Base-by-base conservation (phyloP, 2,329 filamentous ascomycete genomes). In the Neonectria magnoliae region DNA sequence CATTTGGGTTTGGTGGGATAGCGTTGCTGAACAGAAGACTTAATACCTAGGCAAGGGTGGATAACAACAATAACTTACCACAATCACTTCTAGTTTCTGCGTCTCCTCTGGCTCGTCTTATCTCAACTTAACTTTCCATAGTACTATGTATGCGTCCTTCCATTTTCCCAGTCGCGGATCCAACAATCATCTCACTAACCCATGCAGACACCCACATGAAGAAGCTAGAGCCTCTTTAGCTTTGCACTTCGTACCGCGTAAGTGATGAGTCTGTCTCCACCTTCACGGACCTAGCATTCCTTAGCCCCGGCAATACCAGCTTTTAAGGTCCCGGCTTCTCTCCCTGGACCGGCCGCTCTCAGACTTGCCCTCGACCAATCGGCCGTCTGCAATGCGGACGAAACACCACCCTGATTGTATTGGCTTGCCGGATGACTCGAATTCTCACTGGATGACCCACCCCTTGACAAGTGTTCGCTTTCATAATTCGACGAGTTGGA, bases 371-470 rank as follows among this genome's bases (percentile, higher is more conserved):
- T 14, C 22, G 27, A 31, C 62, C 62, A 66, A 63, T 66, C 41
- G 38, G 59, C n/a, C 45, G 38, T 20, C n/a, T 18, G 9, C n/a
- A n/a, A 42, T n/a, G 16, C 38, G n/a, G 38, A 42, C 18, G 31
- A 7, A n/a, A 33, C 55, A 36, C 44, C 27, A 44, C 42, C 27
- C 18, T 44, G 18, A 20, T 45, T 47, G 20, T 27, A 38, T 27
- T 53, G 45, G 48, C 59, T 54, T 29, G 44, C 64, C 64, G 60
- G 59, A 66, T 66, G 64, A 66, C 64, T 66, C 64, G 64, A 63
- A 55, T 18, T 42, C 44, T 48, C 54, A 14, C 33, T 31, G 8
- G 2, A 22, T 1, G 41, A 22, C 64, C 64, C 57, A 56, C 64
- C n/a, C 10, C 59, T 31, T 66, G 64, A 66, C 64, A 66, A 60